phyloP scores from a whole-genome alignment of 2,329 filamentous ascomycete genomes.

The Alternaria arborescens region DNA sequence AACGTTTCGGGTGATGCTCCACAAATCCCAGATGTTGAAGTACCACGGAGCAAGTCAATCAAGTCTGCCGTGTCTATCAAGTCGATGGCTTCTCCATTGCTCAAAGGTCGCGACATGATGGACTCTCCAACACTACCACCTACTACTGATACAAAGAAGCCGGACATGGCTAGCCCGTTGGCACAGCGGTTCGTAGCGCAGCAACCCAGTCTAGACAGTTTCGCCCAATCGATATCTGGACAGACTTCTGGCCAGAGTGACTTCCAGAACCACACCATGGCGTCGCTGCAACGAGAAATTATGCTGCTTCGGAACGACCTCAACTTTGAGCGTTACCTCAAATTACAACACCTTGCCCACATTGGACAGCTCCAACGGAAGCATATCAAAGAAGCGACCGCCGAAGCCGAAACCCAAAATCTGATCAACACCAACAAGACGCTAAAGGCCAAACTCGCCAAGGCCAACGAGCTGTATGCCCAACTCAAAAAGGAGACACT shows the following conservation, averaged over 20 bases:
- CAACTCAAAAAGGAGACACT: conserved; percentile 77
- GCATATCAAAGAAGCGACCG: conserved; percentile 78
- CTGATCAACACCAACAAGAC: conserved; percentile 79
- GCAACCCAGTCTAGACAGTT: conserved; percentile 47
- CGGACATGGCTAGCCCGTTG: conserved; percentile 27
- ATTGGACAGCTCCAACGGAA: conserved; percentile 80
- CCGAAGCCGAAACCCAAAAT: conserved; percentile 83
- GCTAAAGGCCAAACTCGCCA: conserved; percentile 75
- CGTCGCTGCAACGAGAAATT: conserved; percentile 73
- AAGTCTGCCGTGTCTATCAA: conserved; percentile 55
- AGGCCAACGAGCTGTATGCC: conserved; percentile 74
- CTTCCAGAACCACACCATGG: conserved; percentile 48
- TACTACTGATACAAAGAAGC: conserved; percentile 45
- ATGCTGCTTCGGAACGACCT: conserved; percentile 80
- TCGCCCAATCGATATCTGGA: conserved; percentile 38
- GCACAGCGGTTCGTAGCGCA: conserved; percentile 31
- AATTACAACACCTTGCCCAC: conserved; percentile 82
- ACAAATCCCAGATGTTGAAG: conserved; percentile 33
- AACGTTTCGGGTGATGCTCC: conserved; percentile 34
- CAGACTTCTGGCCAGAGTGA: conserved; percentile 38
- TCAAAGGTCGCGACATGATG: conserved; percentile 51
- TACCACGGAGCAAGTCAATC: conserved; percentile 44
- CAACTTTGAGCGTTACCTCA: conserved; percentile 83
- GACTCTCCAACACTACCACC: conserved; percentile 73
- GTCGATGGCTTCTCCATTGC: conserved; percentile 56